phyloP scores from a whole-genome alignment of 192 early-diverging fungal species.

The Linnemannia schmuckeri region DNA sequence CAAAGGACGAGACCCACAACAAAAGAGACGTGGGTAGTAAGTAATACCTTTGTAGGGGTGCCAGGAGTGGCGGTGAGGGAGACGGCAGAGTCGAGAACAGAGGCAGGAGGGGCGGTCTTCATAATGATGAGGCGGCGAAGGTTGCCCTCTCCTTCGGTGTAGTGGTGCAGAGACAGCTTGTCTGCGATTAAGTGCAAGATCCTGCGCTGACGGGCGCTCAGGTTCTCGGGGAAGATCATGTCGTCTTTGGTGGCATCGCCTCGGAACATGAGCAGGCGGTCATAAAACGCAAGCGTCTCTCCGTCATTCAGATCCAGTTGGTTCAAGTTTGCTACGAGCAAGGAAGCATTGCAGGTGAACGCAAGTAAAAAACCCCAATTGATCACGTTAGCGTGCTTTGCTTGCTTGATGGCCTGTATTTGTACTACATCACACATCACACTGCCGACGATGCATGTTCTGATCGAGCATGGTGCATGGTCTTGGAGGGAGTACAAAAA shows the following conservation, averaged over 20 bases:
- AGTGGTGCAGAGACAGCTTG: conserved; percentile 70
- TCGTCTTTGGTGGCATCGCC: conserved; percentile 75
- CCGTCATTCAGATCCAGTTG: conserved; percentile 79
- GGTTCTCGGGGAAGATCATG: conserved; percentile 73
- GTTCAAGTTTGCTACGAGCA: conserved; percentile 35
- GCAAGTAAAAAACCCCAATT: background rate
- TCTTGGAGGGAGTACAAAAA: background rate
- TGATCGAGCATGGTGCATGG: background rate
- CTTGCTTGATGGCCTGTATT: background rate
- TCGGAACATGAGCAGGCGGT: conserved; percentile 78
- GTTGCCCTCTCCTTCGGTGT: conserved; percentile 63
- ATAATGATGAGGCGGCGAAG: conserved; percentile 62
- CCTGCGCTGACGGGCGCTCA: conserved; percentile 71
- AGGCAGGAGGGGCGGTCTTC: conserved; percentile 31
- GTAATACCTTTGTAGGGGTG: conserved; percentile 36
- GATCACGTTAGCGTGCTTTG: background rate
- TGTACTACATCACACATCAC: background rate
- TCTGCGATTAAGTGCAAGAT: conserved; percentile 79
- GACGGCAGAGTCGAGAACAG: conserved; percentile 12
- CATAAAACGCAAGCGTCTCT: conserved; percentile 78
- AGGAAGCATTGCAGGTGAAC: background rate
- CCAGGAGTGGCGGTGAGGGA: background rate
- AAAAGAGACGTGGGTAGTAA: background rate
- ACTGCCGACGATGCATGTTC: background rate
- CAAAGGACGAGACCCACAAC: background rate